phyloP scores from a whole-genome alignment of 2,329 filamentous ascomycete genomes.

The Lojkania enalia region DNA sequence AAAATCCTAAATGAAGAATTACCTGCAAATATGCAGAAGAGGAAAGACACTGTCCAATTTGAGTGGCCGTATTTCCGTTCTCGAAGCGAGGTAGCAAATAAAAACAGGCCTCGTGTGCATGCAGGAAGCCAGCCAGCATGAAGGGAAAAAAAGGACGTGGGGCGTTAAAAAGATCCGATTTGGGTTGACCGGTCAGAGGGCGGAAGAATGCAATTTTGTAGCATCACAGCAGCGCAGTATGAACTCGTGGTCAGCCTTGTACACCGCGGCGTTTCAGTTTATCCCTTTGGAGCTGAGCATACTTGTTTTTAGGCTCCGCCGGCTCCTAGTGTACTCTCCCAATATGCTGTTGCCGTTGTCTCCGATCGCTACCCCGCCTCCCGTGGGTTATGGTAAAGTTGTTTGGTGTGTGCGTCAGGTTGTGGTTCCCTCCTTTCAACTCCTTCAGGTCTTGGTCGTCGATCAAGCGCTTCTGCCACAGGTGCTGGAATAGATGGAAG shows the following conservation, averaged over 20 bases:
- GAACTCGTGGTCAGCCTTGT: neutral
- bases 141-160: neutral
- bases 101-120: slow-evolving; percentile 2
- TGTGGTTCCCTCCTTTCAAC: slow-evolving; percentile 35
- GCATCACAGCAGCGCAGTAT: neutral
- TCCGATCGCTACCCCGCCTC: slow-evolving; percentile 5
- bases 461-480: slow-evolving; percentile 38
- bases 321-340: slow-evolving; percentile 3
- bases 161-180: slow-evolving; percentile 5
- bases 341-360: slow-evolving; percentile 13
- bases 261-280: neutral
- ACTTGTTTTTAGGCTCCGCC: neutral
- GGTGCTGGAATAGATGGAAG: slow-evolving; percentile 31
- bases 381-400: slow-evolving; percentile 28
- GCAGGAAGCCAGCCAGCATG: slow-evolving; percentile 16
- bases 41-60: slow-evolving; percentile 1
- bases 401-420: slow-evolving; percentile 18
- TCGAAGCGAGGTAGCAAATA: neutral
- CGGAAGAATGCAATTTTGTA: slow-evolving; percentile 5
- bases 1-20: neutral
- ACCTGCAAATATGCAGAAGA: slow-evolving; percentile 2
- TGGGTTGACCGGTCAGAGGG: slow-evolving; percentile 13
- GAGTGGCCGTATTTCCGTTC: neutral
- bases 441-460: slow-evolving; percentile 39
- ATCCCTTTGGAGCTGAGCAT: neutral